Conservation (phyloP, 352 stramenopile species). For the Phytophthora pinifolia region DNA sequence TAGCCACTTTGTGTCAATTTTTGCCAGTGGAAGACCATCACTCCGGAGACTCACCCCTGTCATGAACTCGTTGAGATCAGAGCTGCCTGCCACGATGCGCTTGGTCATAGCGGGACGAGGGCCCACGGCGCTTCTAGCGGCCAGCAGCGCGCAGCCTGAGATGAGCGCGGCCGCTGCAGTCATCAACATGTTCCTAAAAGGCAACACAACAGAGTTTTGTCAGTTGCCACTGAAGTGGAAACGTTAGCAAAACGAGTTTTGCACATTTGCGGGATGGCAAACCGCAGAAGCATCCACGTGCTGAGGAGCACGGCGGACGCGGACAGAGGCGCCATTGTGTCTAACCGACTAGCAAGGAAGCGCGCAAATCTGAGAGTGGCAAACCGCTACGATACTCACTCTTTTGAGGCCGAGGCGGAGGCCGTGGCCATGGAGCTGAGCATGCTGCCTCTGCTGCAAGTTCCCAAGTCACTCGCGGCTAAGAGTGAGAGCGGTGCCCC, state of each 20-base stretch:
- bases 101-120: constrained; percentile 22
- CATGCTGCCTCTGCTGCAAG: constrained; percentile 8
- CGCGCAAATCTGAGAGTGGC: neutral
- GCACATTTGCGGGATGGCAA: constrained; percentile 22
- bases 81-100: constrained; percentile 64
- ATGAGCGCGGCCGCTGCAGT: constrained; percentile 28
- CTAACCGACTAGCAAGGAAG: neutral
- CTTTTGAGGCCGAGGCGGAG: constrained; percentile 11
- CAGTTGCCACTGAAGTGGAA: neutral
- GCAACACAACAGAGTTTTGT: constrained; percentile 1
- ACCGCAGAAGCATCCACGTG: constrained; percentile 10
- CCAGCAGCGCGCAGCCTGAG: constrained; percentile 33
- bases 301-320: constrained; percentile 7
- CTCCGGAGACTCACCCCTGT: constrained; percentile 31
- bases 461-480: neutral
- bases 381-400: constrained; percentile 17
- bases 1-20: constrained; percentile 1
- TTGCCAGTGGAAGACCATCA: neutral
- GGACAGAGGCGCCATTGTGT: constrained; percentile 11
- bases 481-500: neutral
- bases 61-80: constrained; percentile 70
- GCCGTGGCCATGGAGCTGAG: constrained; percentile 11
- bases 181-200: constrained; percentile 26
- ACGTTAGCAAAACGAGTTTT: neutral
- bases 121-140: constrained; percentile 17